Base-by-base conservation (phyloP, 2,329 filamentous ascomycete genomes). In the Didymella glomerata region DNA sequence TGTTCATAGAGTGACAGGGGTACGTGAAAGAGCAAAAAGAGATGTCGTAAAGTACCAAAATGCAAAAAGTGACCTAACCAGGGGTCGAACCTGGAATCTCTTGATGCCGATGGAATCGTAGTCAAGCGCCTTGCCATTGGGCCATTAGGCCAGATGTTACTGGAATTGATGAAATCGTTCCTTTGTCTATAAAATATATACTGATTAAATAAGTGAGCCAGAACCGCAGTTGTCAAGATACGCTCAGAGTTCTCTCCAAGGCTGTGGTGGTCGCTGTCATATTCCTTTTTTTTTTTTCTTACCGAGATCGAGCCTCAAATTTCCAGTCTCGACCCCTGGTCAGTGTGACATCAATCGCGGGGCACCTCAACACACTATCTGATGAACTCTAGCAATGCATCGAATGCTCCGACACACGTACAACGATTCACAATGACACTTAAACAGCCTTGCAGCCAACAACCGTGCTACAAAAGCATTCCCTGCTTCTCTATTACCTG, bases 101-200 rank as follows among this genome's bases (percentile, higher is more conserved):
- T 34, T 34, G 30, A 34, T 34, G 27, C 8, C 5, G 4, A 28
- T 6, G 6, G 5, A 28, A 44, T 44, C 41, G 41, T 44, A 44
- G 41, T 83, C 81, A 84, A 82, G 80, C 81, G 81, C 81, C 81
- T 83, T 83, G 80, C 81, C 81, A 83, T 83, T 83, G 81, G 81
- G 81, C 81, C 81, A 83, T 68, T 67, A 65, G 69, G 63, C 70
- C 69, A 50, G 49, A 52, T 41, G 20, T n/a, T 24, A 41, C 38
- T 41, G 38, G 6, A 8, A 8, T 28, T 25, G 24, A 28, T 28
- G 27, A 10, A 28, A 28, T n/a, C n/a, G n/a, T n/a, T n/a, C n/a
- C n/a, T n/a, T n/a, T n/a, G n/a, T n/a, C n/a, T n/a, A n/a, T n/a
- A n/a, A n/a, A n/a, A n/a, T n/a, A n/a, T n/a, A n/a, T n/a, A n/a